These are phyloP conservation scores for Lasiodiplodia theobromae DNA, from an alignment of 2,329 filamentous ascomycete genomes.

Conservation along the genomic window DNA sequence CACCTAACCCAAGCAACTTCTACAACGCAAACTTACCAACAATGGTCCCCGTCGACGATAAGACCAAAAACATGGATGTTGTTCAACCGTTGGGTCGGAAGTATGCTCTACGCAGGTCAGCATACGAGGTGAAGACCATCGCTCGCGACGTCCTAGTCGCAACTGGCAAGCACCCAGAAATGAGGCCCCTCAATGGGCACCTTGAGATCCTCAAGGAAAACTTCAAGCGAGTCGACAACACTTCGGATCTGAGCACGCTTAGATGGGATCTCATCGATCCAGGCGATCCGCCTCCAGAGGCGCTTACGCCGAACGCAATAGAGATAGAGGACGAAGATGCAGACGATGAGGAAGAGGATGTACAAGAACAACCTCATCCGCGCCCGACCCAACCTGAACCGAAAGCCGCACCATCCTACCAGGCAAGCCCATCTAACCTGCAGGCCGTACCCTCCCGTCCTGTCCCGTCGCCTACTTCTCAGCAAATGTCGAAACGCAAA, in stretches of 20 bases:
- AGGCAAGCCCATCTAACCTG: not conserved
- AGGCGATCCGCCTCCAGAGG: conserved; percentile 52
- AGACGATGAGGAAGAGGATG: conserved; percentile 40
- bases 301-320: conserved; percentile 39
- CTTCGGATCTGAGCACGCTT: conserved; percentile 64
- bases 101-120: conserved; percentile 56
- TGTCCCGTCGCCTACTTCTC: not conserved
- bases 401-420: not conserved
- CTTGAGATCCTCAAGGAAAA: conserved; percentile 56
- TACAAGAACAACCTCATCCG: conserved; percentile 10
- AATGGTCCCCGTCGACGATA: conserved; percentile 30
- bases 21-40: not conserved
- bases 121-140: conserved; percentile 68
- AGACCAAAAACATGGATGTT: conserved; percentile 37
- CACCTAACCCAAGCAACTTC: not conserved
- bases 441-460: not conserved
- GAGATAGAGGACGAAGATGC: conserved; percentile 41
- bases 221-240: conserved; percentile 52
- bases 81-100: conserved; percentile 57
- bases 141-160: conserved; percentile 69
- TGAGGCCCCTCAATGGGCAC: conserved; percentile 66
- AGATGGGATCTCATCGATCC: conserved; percentile 69
- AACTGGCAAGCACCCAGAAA: conserved; percentile 66
- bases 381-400: not conserved
- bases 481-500: not conserved